phyloP scores from a whole-genome alignment of 2,329 filamentous ascomycete genomes.

The Calonectria hawksworthii region DNA sequence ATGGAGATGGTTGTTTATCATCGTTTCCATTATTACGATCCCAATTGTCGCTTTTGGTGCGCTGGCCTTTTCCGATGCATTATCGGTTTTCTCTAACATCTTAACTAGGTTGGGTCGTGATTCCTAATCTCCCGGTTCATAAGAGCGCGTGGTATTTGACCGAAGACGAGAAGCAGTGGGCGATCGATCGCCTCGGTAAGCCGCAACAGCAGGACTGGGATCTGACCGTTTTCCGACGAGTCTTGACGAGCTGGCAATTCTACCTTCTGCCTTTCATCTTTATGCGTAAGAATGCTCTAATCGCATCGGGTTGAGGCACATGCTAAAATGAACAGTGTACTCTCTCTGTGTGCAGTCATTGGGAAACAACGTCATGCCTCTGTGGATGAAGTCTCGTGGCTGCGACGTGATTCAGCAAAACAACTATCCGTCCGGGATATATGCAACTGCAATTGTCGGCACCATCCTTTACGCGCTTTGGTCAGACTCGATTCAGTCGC shows the following conservation, averaged over 20 bases:
- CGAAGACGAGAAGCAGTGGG: conserved; percentile 14
- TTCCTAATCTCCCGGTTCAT: conserved; percentile 11
- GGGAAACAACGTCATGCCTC: background rate
- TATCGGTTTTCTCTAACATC: background rate
- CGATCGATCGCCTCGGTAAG: conserved; percentile 11
- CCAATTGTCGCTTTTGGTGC: conserved; percentile 56
- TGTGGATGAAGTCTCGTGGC: background rate
- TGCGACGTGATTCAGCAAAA: background rate
- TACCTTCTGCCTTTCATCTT: conserved; percentile 17
- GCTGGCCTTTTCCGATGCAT: background rate
- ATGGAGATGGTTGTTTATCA: conserved; percentile 60
- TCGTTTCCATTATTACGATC: conserved; percentile 58
- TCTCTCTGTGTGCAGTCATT: background rate
- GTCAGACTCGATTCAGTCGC: conserved; percentile 2
- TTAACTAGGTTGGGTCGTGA: conserved; percentile 7
- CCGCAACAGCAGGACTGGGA: conserved; percentile 1
- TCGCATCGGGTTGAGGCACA: background rate
- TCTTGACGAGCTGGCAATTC: conserved; percentile 21
- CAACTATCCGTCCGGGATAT: background rate
- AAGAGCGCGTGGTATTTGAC: conserved; percentile 17
- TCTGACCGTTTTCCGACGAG: conserved; percentile 15
- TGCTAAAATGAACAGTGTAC: background rate
- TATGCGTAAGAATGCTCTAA: background rate
- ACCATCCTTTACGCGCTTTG: background rate
- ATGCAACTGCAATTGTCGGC: background rate